Evolutionary conservation across 495 filamentous ascomycete species (phyloP), one percentile per base, ranked within the genome.

Genomic region (Neurospora sp.): DNA sequence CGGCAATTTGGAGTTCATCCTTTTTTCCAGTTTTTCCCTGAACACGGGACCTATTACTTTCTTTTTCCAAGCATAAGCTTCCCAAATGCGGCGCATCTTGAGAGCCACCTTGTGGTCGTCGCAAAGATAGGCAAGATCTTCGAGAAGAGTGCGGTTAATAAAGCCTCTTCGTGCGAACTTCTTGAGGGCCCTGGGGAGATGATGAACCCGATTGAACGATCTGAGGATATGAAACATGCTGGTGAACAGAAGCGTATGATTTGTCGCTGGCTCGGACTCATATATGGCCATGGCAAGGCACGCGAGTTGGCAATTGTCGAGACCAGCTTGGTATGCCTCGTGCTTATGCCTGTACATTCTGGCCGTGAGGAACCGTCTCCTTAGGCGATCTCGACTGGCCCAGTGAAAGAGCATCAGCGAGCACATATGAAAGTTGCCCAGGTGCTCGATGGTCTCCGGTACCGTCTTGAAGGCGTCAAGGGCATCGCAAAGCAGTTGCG

Each of bases 321-420:
- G 35, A 8, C 65, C 68, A 2, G 45, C 38, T 53, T 69, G 69
- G 12, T 68, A 35, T 18, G 12, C 10, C 20, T 77, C 44, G 8
- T 77, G 74, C 14, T 39, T 16, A 4, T 44, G 68, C 14, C 53
- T 16, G n/a, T 65, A 65, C 4, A 65, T 14, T 31, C 53, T 31
- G 53, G 53, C 53, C 7, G 53, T 65, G 1, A 65, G 27, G 8
- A 16, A 65, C 31, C 59, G 4, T 16, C 41, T 18, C 3, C n/a
- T 39, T 38, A 79, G 59, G 40, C 77, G 77, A 12, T 75, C 71
- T 16, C 77, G 76, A 39, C 78, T 81, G 9, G 20, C 20, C 80
- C 80, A 81, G 39, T 81, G 79, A 8, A 71, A 68, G 10, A 79
- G 9, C 7, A 79, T 47, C 71, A 82, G 59, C 37, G 73, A 75